A percentile compares a stretch with the other conserved stretches of the same genome.
Conservation (phyloP, 2,329 filamentous ascomycete genomes). For the Sporothrix brunneoviolacea region DNA sequence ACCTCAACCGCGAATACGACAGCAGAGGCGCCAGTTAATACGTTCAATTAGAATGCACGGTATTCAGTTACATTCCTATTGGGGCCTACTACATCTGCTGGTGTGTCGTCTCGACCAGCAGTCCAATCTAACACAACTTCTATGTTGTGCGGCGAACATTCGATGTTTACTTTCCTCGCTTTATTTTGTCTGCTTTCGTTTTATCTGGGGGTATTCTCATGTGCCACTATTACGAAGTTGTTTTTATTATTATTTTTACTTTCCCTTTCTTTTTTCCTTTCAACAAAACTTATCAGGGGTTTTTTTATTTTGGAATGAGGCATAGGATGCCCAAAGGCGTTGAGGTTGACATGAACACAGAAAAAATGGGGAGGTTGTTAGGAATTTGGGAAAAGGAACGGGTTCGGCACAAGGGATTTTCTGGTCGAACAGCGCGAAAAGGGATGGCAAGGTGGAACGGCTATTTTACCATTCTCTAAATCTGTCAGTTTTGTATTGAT, state of each 20-base stretch:
- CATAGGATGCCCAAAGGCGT: not conserved
- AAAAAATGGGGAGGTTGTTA: not conserved
- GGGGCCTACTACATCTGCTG: too few relatives aligned
- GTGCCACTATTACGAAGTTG: not conserved
- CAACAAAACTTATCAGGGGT: not conserved
- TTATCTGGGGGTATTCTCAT: not conserved
- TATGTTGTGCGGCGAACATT: not conserved
- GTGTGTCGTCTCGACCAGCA: too few relatives aligned
- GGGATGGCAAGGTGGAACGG: not conserved
- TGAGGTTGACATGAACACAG: not conserved
- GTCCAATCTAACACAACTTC: too few relatives aligned
- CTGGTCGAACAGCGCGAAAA: not conserved
- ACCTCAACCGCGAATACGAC: not conserved
- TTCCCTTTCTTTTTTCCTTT: not conserved
- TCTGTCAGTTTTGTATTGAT: not conserved
- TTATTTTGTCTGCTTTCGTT: not conserved
- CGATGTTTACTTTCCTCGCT: not conserved
- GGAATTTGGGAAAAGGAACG: not conserved
- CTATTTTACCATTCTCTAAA: not conserved
- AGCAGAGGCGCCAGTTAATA: too few relatives aligned
- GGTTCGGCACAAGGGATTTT: not conserved
- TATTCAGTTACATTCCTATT: too few relatives aligned
- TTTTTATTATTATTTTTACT: not conserved
- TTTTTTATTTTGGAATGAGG: not conserved
- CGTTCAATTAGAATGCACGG: too few relatives aligned